Evolutionary conservation across 2,329 filamentous ascomycete genomes (phyloP), one percentile per base, ranked within the genome.

Genomic region (Fusarium clavum): DNA sequence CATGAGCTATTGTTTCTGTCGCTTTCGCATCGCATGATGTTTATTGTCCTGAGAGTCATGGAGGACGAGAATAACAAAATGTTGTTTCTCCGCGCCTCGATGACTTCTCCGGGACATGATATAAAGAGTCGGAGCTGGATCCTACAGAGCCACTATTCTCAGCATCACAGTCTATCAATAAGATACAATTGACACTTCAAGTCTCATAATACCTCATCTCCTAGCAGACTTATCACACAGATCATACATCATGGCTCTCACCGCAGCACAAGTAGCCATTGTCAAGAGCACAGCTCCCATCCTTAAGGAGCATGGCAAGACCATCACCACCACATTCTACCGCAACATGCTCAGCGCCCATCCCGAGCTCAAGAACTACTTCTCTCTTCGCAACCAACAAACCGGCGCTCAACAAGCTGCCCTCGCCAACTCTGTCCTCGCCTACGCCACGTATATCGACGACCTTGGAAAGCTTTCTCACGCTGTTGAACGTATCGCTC

Each of bases 271-370:
- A 82, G 85, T 91, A 69, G 81, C 86, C 65, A 89, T 91, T 71
- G 90, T 96, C 83, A 94, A 94, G 80, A 85, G 92, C 40, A 95
- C 92, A 3, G 91, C 90, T 41, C 92, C 92, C 4, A 86, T 93
- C 20, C 85, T 94, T 10, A 86, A 88, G 69, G 83, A 89, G 66
- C 87, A 94, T 77, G 92, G 92, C 79, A 82, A 83, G 20, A 81
- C 85, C 47, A 93, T 94, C 79, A 94, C 91, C n/a, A 85, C 83
- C 3, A 81, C 86, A 67, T 94, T 95, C 82, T 94, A 95, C 83
- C 81, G 83, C 46, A 90, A 89, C 80, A 84, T 94, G 81, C 84
- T 94, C 29, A 69, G 67, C 18, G 88, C 87, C 5, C 83, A 92
- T 70, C 92, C 92, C 0, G 83, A 86, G 27, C 84, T 95, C 30